Percentiles rank a stretch among this genome's conserved stretches.
These are phyloP conservation scores for Simplicillium aogashimaense DNA, from an alignment of 2,329 filamentous ascomycete species.

Conservation along the genomic window DNA sequence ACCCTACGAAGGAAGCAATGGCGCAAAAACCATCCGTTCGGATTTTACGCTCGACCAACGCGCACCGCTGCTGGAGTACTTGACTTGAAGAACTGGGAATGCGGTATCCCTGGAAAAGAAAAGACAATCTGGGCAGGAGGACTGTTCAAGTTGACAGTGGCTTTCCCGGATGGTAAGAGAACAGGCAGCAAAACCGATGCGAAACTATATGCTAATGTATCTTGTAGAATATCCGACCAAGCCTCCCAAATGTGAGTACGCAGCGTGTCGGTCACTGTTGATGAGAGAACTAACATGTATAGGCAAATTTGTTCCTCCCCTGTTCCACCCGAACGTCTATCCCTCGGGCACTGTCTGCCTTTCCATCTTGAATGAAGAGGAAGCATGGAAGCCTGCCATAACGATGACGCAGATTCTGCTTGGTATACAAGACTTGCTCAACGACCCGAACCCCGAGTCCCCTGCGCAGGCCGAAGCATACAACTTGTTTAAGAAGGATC, in stretches of 20 bases:
- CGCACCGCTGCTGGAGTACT: constrained; percentile 72
- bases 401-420: constrained; percentile 97
- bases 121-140: constrained; percentile 98
- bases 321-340: constrained; percentile 98
- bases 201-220: neutral
- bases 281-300: constrained; percentile 4
- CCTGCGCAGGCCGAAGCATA: constrained; percentile 96
- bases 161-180: constrained; percentile 79
- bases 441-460: constrained; percentile 94
- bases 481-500: constrained; percentile 90
- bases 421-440: constrained; percentile 88
- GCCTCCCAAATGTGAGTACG: constrained; percentile 82
- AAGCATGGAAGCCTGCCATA: constrained; percentile 97
- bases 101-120: constrained; percentile 89
- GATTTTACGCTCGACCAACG: constrained; percentile 86
- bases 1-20: constrained; percentile 69
- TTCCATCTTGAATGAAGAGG: constrained; percentile 95
- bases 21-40: constrained; percentile 94
- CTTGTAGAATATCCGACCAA: constrained; percentile 89
- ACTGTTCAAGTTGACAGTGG: constrained; percentile 86
- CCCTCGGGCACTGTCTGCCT: constrained; percentile 95
- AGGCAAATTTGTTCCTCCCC: constrained; percentile 94
- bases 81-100: constrained; percentile 94
- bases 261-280: neutral
- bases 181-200: neutral